A percentile compares a stretch with the other conserved stretches of the same genome.
These are phyloP conservation scores for Parietaria judaica DNA, from an alignment of 306 rosid genomes.

Conservation along the genomic window DNA sequence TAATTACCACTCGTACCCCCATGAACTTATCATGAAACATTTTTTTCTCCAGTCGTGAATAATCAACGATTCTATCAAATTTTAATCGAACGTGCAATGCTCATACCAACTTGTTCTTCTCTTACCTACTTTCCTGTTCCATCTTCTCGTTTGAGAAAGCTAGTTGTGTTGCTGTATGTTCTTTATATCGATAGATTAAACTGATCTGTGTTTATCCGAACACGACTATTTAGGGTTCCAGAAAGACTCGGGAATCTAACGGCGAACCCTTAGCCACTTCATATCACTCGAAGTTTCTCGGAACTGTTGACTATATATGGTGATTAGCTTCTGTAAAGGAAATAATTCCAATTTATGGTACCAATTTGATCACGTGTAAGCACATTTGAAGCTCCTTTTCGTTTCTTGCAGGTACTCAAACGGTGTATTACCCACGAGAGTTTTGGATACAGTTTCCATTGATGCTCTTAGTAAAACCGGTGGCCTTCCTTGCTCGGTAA, in stretches of 20 bases:
- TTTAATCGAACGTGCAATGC: no score
- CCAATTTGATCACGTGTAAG: conserved; percentile 3
- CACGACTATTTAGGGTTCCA: conserved; percentile 44
- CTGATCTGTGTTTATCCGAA: conserved; percentile 1
- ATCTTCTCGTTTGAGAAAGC: no score
- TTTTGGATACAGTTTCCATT: conserved; percentile 64
- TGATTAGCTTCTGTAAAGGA: conserved; percentile 24
- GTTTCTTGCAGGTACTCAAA: conserved; percentile 51
- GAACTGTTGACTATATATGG: conserved; percentile 92
- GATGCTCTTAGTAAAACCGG: conserved; percentile 53
- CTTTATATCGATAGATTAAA: no score
- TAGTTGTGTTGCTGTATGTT: no score
- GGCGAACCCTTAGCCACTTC: conserved; percentile 87
- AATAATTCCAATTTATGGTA: conserved; percentile 10
- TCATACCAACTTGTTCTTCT: no score
- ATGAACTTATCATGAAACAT: no score
- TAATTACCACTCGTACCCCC: not conserved
- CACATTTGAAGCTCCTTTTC: conserved; percentile 13
- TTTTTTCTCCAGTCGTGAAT: no score
- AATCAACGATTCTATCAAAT: no score
- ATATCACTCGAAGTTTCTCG: conserved; percentile 83
- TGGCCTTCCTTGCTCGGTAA: conserved; percentile 88
- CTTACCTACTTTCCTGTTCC: no score
- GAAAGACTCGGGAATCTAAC: conserved; percentile 48
- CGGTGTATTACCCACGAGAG: conserved; percentile 57